Evolutionary conservation across 495 filamentous ascomycete genomes (phyloP), one percentile per base, ranked within the genome.

Genomic region (Podospora sp.): DNA sequence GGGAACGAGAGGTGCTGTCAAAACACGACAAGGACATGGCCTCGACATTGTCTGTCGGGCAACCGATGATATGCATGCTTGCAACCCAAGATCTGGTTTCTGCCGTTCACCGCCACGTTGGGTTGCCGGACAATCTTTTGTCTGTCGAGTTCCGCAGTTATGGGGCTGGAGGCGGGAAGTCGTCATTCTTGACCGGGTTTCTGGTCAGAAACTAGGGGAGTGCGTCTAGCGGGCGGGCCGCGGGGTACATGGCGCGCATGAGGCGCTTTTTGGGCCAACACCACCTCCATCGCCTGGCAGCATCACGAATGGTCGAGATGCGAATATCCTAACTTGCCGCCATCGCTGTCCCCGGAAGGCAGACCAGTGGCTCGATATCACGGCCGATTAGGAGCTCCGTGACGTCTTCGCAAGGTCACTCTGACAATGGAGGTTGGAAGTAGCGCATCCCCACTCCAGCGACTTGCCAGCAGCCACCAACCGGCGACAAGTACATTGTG

Each of bases 71-170:
- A 75, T 75, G 75, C 76, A 72, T 74, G 63, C 71, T 74, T 75
- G 69, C 71, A 72, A 76, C 74, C 74, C 68, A 78, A 76, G 71
- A 72, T 74, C 71, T 73, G 65, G 24, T 72, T 65, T 62, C 69
- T 68, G 69, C 69, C 72, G 70, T 71, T 78, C 76, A 77, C 75
- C 75, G 75, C 74, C 73, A 78, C 73, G 65, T 73, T 74, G 71
- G 68, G 69, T 76, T 70, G 63, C 59, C 69, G 51, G 62, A 65
- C 71, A 71, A 73, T 68, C 66, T 68, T 68, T 66, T 63, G 67
- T 65, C 66, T 59, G 67, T 68, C 53, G 63, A 73, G 49, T 40
- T 65, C 62, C 66, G 58, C 66, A 71, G 69, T 65, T 25, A 71
- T 52, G 60, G 27, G 64, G 61, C 57, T 52, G 68, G 50, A 63